phyloP scores from a whole-genome alignment of 2,329 filamentous ascomycete species.

The Penicillium oxalicum region DNA sequence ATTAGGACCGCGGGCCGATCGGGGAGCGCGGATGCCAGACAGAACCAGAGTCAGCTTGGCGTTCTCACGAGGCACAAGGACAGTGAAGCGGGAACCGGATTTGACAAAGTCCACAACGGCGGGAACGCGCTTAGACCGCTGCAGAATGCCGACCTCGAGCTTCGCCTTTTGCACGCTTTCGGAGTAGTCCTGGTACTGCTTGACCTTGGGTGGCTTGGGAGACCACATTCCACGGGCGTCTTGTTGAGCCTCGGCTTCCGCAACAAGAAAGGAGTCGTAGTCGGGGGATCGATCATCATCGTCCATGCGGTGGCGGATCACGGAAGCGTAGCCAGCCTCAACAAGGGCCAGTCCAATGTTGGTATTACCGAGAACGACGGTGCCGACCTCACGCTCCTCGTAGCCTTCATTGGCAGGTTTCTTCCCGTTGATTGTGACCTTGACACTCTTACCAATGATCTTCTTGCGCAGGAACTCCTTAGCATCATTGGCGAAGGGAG shows the following conservation, averaged over 20 bases:
- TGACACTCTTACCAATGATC: constrained; percentile 92
- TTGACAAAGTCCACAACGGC: constrained; percentile 97
- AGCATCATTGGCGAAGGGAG: constrained; percentile 83
- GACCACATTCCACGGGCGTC: constrained; percentile 95
- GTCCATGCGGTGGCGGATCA: constrained; percentile 90
- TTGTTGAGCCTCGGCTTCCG: constrained; percentile 61
- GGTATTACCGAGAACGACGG: constrained; percentile 73
- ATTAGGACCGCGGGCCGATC: constrained; percentile 71
- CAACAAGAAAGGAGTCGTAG: constrained; percentile 61
- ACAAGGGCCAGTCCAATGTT: constrained; percentile 80
- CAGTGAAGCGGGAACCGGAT: constrained; percentile 87
- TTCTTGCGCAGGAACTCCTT: constrained; percentile 95
- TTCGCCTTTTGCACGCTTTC: constrained; percentile 93
- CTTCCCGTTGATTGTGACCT: constrained; percentile 80
- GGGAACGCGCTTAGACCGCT: constrained; percentile 85
- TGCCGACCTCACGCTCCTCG: constrained; percentile 91
- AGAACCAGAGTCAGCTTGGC: constrained; percentile 93
- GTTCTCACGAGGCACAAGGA: constrained; percentile 85
- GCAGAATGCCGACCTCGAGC: constrained; percentile 79
- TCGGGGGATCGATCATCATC: constrained; percentile 90
- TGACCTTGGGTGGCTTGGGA: constrained; percentile 75
- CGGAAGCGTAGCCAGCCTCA: constrained; percentile 88
- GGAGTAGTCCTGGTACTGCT: constrained; percentile 81
- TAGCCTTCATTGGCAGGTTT: constrained; percentile 85
- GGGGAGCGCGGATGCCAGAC: constrained; percentile 83